phyloP scores from a whole-genome alignment of 371 early-diverging fungal species.

The Nematocida homosporus region DNA sequence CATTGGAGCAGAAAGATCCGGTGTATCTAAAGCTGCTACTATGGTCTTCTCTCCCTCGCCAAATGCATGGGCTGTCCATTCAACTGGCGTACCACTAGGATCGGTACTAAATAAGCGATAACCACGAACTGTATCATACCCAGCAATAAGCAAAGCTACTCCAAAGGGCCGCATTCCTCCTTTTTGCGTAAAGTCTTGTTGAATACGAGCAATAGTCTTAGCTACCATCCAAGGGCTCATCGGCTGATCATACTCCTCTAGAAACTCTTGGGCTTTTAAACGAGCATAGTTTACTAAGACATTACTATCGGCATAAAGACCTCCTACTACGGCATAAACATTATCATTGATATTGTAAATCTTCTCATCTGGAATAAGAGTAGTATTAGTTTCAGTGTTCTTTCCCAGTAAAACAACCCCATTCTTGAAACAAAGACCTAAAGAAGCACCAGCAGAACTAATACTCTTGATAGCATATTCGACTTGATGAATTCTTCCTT shows the following conservation, averaged over 20 bases:
- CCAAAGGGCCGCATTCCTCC: constrained; percentile 97
- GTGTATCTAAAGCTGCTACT: constrained; percentile 55
- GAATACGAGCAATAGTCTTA: constrained; percentile 82
- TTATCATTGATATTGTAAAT: constrained; percentile 75
- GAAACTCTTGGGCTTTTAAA: constrained; percentile 79
- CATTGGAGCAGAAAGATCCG: constrained; percentile 17
- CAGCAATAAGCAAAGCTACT: constrained; percentile 90
- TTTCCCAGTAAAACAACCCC: constrained; percentile 93
- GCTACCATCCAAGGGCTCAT: constrained; percentile 88
- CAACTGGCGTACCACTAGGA: constrained; percentile 93
- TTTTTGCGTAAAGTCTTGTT: constrained; percentile 95
- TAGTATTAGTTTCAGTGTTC: constrained; percentile 73
- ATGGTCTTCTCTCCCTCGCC: constrained; percentile 76
- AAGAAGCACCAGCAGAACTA: constrained; percentile 85
- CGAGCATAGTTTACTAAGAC: constrained; percentile 83
- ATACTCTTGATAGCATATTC: constrained; percentile 99
- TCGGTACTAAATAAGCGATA: constrained; percentile 94
- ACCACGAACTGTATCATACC: constrained; percentile 77
- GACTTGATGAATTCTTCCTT: constrained; percentile 93
- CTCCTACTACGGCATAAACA: constrained; percentile 90
- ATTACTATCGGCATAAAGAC: constrained; percentile 92
- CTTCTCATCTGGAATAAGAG: constrained; percentile 76
- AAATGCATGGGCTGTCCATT: constrained; percentile 93
- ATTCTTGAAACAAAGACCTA: constrained; percentile 80
- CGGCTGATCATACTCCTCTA: constrained; percentile 76